These are phyloP conservation scores for Rhizopogon sp. DNA, from an alignment of 768 basidiomycete genomes.

Conservation along the genomic window DNA sequence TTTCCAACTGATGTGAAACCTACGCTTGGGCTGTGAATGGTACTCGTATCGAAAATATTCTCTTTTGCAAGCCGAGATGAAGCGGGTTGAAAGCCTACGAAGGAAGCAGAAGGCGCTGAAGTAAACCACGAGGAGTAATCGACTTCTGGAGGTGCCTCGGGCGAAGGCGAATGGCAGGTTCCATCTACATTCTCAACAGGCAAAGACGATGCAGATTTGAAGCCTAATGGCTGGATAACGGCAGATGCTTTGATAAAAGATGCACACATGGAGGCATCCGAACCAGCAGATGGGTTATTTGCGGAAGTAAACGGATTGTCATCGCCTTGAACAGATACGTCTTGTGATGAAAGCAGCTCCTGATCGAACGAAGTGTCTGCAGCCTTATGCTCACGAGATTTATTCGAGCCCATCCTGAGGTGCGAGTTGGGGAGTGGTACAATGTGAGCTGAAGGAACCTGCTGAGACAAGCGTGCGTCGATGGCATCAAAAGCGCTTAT, in stretches of 20 bases:
- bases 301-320: conserved; percentile 17
- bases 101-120: conserved; percentile 21
- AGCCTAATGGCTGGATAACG: neutral
- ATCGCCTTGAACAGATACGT: conserved; percentile 6
- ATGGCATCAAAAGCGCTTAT: conserved; percentile 50
- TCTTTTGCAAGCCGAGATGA: conserved; percentile 10
- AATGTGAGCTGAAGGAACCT: neutral
- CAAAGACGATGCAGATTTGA: neutral
- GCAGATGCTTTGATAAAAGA: conserved; percentile 15
- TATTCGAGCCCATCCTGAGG: neutral
- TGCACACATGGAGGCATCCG: conserved; percentile 5
- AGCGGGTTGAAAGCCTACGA: conserved; percentile 36
- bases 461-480: conserved; percentile 41
- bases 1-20: conserved; percentile 20
- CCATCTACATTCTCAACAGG: neutral
- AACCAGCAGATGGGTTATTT: neutral
- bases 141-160: conserved; percentile 33
- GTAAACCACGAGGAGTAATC: conserved; percentile 51
- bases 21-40: conserved; percentile 18
- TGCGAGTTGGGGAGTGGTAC: neutral
- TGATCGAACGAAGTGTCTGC: neutral
- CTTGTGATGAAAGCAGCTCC: neutral
- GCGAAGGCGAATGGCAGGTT: conserved; percentile 26
- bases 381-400: neutral
- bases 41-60: neutral